Evolutionary conservation across 129 eudicot species (phyloP).

Genomic region (Artemisia annua): DNA sequence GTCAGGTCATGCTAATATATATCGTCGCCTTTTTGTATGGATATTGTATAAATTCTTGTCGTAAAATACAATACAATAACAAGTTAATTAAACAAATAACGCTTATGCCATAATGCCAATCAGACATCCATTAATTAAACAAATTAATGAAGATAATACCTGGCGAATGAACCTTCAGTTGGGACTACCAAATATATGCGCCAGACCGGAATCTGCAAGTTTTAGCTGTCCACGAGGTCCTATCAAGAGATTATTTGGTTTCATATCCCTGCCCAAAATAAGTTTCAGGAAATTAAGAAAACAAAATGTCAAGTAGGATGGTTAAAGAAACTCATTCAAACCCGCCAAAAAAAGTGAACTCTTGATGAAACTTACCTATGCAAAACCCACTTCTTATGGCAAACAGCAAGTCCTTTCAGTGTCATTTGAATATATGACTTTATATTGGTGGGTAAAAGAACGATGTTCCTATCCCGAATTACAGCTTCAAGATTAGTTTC

Average conservation of each 20-base stretch:
- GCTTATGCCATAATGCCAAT: slow-evolving; percentile 17
- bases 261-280: slow-evolving; percentile 75
- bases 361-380: slow-evolving; percentile 55
- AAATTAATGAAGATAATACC: slow-evolving; percentile 39
- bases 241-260: slow-evolving; percentile 91
- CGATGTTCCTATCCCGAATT: slow-evolving; percentile 80
- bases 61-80: too few relatives aligned
- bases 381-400: slow-evolving; percentile 97
- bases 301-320: slow-evolving; percentile 1
- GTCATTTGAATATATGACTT: slow-evolving; percentile 96
- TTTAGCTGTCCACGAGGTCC: slow-evolving; percentile 92
- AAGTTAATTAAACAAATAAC: neutral
- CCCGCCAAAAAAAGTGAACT: slow-evolving; percentile 1
- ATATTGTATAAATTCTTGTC: too few relatives aligned
- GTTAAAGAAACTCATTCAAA: neutral
- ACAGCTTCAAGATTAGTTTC: slow-evolving; percentile 98
- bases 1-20: too few relatives aligned
- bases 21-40: too few relatives aligned
- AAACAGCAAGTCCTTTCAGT: slow-evolving; percentile 82
- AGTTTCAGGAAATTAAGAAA: slow-evolving; percentile 15
- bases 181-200: slow-evolving; percentile 93
- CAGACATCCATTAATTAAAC: neutral
- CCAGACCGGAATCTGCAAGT: slow-evolving; percentile 96
- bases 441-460: slow-evolving; percentile 87
- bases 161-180: slow-evolving; percentile 94